phyloP scores from a whole-genome alignment of 495 filamentous ascomycete species.

The Trichoderma orchidacearum region DNA sequence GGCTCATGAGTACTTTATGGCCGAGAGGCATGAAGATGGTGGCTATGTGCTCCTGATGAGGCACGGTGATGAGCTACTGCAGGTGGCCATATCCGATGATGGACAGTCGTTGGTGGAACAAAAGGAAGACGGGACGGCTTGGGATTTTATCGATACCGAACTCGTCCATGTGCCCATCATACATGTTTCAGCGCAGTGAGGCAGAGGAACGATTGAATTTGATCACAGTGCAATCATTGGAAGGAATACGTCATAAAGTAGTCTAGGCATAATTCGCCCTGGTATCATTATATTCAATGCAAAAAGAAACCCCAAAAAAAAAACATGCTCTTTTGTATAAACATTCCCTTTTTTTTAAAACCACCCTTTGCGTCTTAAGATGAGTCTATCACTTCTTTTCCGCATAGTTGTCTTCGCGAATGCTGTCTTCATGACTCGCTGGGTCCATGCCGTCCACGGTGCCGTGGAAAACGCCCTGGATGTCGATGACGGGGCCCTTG shows the following conservation, averaged over 20 bases:
- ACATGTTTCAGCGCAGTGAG: not conserved
- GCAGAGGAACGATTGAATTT: no score
- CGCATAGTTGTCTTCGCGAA: not conserved
- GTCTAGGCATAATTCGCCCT: no score
- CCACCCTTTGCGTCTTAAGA: not conserved
- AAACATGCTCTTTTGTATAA: no score
- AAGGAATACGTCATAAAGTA: no score
- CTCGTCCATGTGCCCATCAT: no score
- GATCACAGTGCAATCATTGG: no score
- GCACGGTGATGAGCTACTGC: not conserved
- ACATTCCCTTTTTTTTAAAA: no score
- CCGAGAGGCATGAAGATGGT: not conserved
- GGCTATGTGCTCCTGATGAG: not conserved
- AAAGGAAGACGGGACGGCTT: not conserved
- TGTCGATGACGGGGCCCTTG: conserved; percentile 43
- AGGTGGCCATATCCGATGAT: not conserved
- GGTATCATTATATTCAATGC: no score
- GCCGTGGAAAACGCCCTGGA: conserved; percentile 25
- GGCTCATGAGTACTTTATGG: not conserved
- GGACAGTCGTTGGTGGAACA: not conserved
- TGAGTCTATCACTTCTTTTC: not conserved
- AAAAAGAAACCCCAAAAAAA: no score
- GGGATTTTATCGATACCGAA: not conserved
- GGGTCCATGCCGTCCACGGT: conserved; percentile 13
- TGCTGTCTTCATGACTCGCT: not conserved